phyloP scores from a whole-genome alignment of 164 flowering plant genomes.

The Sextonia rubra region DNA sequence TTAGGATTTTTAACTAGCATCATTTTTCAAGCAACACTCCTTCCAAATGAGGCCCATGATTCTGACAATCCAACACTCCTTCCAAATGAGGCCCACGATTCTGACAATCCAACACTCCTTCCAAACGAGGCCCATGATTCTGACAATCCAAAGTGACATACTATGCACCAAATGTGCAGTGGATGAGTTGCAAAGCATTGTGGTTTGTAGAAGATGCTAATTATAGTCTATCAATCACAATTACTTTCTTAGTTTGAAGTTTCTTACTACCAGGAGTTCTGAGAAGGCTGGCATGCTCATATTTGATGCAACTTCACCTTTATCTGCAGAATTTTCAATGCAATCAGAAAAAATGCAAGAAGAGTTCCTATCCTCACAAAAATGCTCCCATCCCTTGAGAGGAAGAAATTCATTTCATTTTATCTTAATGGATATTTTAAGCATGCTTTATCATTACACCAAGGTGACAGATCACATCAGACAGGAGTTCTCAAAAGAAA shows the following conservation, averaged over 20 bases:
- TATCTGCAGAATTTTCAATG: constrained; percentile 10
- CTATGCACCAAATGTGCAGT: not conserved
- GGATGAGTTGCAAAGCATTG: not conserved
- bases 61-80: not conserved
- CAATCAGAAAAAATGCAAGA: constrained; percentile 4
- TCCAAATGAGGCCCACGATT: too few relatives aligned
- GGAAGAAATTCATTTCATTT: not conserved
- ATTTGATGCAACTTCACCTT: constrained; percentile 8
- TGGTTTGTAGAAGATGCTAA: not conserved
- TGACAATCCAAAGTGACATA: not conserved
- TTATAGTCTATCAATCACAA: not conserved
- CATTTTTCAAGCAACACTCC: not conserved
- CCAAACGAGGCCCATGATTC: not conserved
- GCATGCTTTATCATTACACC: constrained; percentile 5
- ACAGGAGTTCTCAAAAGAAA: not conserved
- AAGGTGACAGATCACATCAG: not conserved
- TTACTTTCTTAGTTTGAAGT: not conserved
- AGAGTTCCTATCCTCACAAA: not conserved
- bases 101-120: not conserved
- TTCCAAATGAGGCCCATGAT: not conserved
- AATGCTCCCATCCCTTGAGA: not conserved
- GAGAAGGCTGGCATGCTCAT: constrained; percentile 28
- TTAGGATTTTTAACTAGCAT: not conserved
- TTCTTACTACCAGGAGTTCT: constrained; percentile 56
- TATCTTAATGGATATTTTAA: not conserved